Base-by-base conservation (phyloP, 2,329 filamentous ascomycete species). In the Colletotrichum scovillei region DNA sequence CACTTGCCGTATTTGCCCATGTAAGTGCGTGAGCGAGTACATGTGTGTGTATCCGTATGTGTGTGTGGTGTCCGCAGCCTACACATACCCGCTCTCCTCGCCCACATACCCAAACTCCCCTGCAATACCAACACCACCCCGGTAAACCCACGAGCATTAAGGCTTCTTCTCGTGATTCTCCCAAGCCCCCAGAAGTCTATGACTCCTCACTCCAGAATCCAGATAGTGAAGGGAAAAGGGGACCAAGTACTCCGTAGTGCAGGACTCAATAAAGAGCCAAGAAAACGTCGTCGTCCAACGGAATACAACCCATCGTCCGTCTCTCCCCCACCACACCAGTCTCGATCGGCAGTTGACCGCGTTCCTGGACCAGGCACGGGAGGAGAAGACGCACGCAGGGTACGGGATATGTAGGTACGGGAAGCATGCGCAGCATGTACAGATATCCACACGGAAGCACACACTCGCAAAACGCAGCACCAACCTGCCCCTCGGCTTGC, bases 331-430 rank as follows among this genome's bases (percentile, higher is more conserved):
- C 42, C 42, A 11, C 42, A 19, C 42, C 42, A 19, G 63, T 24
- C 67, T 63, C 57, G 38, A 12, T 68, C 69, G 69, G 69, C 66
- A 69, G 65, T 63, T 62, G 67, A 30, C 60, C 32, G 66, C 9
- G 42, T 73, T 65, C 70, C 70, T 70, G 67, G 22, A 62, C 60
- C 67, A 65, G 60, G 3, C 67, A 55, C 67, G 16, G 59, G 64
- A 46, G 32, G 66, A 59, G 32, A 52, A 28, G 22, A 26, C 38
- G 58, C 24, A 42, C 35, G n/a, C 60, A 52, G 26, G 42, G 60
- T 46, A 63, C 26, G 42, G 28, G 60, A 30, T 53, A 22, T 9
- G 12, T n/a, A 28, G 42, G 42, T 49, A 49, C 42, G 42, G 42
- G 32, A 35, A 12, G 32, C 32, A 12, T 12, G 32, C 32, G 32